Base-by-base conservation (phyloP, 805 yeast species). In the Komagataella pseudopastoris region DNA sequence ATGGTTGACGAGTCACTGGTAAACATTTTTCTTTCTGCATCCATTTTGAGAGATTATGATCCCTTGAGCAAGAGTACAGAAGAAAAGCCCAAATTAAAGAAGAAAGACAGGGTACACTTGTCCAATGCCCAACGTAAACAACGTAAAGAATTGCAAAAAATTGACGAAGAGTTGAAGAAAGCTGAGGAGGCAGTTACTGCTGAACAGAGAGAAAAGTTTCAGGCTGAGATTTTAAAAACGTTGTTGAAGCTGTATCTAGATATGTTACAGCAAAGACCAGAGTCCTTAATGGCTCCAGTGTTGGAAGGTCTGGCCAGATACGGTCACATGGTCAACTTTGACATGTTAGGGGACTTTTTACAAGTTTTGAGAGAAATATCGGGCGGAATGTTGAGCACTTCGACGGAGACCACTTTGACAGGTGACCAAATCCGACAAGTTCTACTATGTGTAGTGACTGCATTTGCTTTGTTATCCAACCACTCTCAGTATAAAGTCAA, bases 301-400 rank as follows among this genome's bases (percentile, higher is more conserved):
- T 71, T 93, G 51, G 98, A 93, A 68, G 98, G 98, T 3, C 69
- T 93, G 52, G 86, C 97, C 1, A 80, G 80, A 61, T 89, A 83
- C 62, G 96, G 98, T 2, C 93, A 85, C 60, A 82, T 90, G 81
- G 89, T 95, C 22, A 93, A 93, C 62, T 80, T 91, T 52, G 98
- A 93, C 57, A 71, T 93, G 47, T 75, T 93, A 58, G 98, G 98
- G 23, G 99, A 93, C 63, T 81, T 93, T 66, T 71, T 93, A 50
- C 95, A 85, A 62, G 96, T 90, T 6, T 74, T 93, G 64, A 75
- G 90, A 57, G 98, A 93, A 65, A 77, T 90, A 22, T 30, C 39
- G 14, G 39, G 39, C 14, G 39, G 39, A 30, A 30, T 30, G 10
- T 5, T 30, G 12, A 10, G 39, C 39, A 8, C 39, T 10, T 30